phyloP scores from a whole-genome alignment of 805 yeast species.

The Lachancea quebecensis region DNA sequence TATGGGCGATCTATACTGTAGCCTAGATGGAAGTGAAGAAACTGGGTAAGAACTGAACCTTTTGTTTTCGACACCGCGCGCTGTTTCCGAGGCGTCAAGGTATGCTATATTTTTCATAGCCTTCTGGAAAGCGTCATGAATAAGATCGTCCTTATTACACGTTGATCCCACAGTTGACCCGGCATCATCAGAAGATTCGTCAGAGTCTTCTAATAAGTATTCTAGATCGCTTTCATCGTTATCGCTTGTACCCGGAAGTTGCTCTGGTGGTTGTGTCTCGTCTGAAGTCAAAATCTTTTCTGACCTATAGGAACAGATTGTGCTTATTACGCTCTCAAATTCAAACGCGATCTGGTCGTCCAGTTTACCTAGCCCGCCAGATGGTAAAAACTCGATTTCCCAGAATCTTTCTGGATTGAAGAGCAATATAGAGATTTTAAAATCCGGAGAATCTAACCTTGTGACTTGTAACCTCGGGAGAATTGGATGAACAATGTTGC shows the following conservation, averaged over 20 bases:
- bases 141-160: slow-evolving; percentile 4
- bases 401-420: slow-evolving; percentile 74
- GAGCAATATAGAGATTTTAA: slow-evolving; percentile 49
- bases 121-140: slow-evolving; percentile 8
- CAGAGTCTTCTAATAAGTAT: slow-evolving; percentile 17
- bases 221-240: slow-evolving; percentile 16
- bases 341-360: slow-evolving; percentile 7
- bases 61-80: neutral
- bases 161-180: neutral
- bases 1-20: neutral
- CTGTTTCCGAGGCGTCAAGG: neutral
- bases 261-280: neutral
- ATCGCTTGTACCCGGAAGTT: neutral
- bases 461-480: slow-evolving; percentile 56
- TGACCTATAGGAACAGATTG: slow-evolving; percentile 16
- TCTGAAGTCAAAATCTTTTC: neutral
- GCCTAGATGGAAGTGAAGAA: neutral
- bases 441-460: slow-evolving; percentile 38
- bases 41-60: slow-evolving; percentile 2
- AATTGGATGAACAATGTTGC: slow-evolving; percentile 57
- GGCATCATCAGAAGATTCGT: slow-evolving; percentile 3
- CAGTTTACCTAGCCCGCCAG: neutral
- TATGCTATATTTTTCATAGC: slow-evolving; percentile 7
- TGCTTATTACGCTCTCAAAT: slow-evolving; percentile 29
- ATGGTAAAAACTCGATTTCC: slow-evolving; percentile 39